phyloP scores from a whole-genome alignment of 257 asterid genomes.

The Nicotiana tomentosiformis region DNA sequence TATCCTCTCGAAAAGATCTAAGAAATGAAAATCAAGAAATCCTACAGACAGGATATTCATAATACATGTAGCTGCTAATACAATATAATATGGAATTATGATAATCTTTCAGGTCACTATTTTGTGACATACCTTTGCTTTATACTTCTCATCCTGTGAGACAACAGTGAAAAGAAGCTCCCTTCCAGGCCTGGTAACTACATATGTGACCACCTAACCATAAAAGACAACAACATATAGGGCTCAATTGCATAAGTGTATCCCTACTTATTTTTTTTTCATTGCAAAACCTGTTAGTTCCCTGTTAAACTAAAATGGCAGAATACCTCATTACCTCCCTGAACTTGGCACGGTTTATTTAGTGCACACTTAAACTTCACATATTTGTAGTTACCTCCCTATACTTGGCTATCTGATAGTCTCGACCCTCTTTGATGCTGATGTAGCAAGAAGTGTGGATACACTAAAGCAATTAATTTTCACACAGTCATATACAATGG shows the following conservation, averaged over 20 bases:
- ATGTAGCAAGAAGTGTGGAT: neutral
- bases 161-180: constrained; percentile 93
- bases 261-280: neutral
- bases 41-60: neutral
- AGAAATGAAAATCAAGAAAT: neutral
- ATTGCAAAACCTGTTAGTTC: neutral
- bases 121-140: constrained; percentile 66
- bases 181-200: constrained; percentile 90
- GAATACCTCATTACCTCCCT: neutral
- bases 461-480: neutral
- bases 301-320: neutral
- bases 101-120: neutral
- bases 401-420: neutral
- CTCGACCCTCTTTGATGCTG: neutral
- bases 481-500: no score
- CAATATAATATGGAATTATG: neutral
- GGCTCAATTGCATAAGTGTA: neutral
- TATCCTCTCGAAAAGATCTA: neutral
- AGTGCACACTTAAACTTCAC: neutral
- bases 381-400: neutral
- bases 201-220: constrained; percentile 75
- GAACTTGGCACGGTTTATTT: neutral
- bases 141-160: constrained; percentile 92
- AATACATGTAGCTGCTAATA: neutral
- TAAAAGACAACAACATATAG: constrained; percentile 2